phyloP scores from a whole-genome alignment of 176 grass and related monocot genomes.

The Carex scoparia region DNA sequence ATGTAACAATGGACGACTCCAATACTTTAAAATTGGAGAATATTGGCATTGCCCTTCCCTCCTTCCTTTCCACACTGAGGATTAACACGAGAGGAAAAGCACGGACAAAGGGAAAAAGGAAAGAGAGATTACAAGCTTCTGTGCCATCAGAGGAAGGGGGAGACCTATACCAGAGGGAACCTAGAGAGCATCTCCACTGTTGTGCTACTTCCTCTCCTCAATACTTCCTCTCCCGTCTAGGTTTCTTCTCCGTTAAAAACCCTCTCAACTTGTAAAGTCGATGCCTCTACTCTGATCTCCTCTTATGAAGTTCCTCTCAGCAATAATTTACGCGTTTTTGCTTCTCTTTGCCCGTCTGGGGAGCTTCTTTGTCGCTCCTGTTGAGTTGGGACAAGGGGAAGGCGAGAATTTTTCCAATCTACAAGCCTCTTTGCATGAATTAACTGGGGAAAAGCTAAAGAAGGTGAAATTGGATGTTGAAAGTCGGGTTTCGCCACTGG shows the following conservation, averaged over 20 bases:
- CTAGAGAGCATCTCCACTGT: constrained; percentile 9
- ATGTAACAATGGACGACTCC: background rate
- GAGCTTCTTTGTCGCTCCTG: constrained; percentile 14
- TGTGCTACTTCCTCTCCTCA: background rate
- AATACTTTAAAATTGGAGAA: background rate
- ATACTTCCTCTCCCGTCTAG: background rate
- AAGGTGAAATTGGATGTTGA: background rate
- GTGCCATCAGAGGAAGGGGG: background rate
- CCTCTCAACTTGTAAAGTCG: background rate
- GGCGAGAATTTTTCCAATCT: background rate
- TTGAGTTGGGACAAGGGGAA: background rate
- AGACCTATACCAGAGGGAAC: background rate
- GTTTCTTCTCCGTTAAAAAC: background rate
- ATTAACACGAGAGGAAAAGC: background rate
- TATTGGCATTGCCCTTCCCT: background rate
- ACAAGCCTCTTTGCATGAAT: background rate
- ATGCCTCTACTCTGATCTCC: constrained; percentile 2
- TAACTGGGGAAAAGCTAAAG: background rate
- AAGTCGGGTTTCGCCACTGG: background rate
- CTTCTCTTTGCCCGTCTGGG: background rate
- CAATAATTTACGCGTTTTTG: background rate
- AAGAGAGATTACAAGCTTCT: background rate
- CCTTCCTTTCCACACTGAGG: background rate
- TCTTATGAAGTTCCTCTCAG: background rate
- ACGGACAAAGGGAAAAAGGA: too few relatives aligned